Base-by-base conservation (phyloP, 225 moss, liverwort and hornwort genomes). In the Physcomitrellopsis africana region DNA sequence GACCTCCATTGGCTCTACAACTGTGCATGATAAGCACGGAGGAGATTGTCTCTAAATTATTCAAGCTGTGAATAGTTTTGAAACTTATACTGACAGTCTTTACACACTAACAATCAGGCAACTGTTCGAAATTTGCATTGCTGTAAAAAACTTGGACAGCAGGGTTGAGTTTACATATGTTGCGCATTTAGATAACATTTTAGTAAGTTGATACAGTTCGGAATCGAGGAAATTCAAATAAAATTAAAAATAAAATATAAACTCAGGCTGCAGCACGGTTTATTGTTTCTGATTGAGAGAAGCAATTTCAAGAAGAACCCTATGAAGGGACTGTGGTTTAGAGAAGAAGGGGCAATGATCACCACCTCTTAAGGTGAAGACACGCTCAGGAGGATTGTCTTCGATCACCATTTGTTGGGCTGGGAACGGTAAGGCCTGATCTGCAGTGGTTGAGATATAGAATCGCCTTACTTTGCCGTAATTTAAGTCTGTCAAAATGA, bases 321-420 rank as follows among this genome's bases (percentile, higher is more conserved):
- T 89, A 77, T 93, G 88, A 54, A 96, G 86, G 43, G 93, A 92
- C 81, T 93, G 93, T 2, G 96, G 96, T 74, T 90, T 96, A 24
- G 96, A 96, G 54, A 96, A 93, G 78, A 96, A 96, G 0, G 96
- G 96, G 61, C 92, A 87, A 56, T 96, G 96, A 70, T 96, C 96
- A 70, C 96, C 93, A 62, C 95, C 93, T 79, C 93, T 82, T 58
- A 96, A 78, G 53, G 85, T 96, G 70, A 90, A 96, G 10, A 85
- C 85, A 64, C 89, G 89, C 83, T 93, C 95, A 1, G 95, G 95
- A 9, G 93, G 93, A 73, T 96, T 96, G 47, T 83, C 80, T 42
- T 85, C 88, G 6, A 92, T 48, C 45, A 96, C 78, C 26, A 84
- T 80, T 17, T 90, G 84, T n/a, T 96, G 95, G 15, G 87, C 85